Conservation (phyloP, 2,329 filamentous ascomycete species). For the Cladosporium sp. region DNA sequence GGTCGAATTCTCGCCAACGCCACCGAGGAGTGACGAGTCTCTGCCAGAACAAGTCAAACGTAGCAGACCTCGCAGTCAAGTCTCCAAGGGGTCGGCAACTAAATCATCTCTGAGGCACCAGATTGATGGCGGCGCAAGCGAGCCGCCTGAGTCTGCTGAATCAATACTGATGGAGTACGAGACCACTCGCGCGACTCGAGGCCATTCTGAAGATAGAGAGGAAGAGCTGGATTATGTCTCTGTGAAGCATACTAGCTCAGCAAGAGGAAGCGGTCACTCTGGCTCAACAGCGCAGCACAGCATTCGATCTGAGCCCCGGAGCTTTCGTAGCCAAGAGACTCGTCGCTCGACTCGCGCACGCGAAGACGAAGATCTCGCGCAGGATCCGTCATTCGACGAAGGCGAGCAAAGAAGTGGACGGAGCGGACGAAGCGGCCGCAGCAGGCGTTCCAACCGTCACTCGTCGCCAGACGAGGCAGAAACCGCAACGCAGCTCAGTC, state of each 20-base stretch:
- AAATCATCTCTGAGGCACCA: slow-evolving; percentile 10
- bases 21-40: slow-evolving; percentile 33
- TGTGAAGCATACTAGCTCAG: slow-evolving; percentile 13
- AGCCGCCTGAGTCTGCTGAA: slow-evolving; percentile 22
- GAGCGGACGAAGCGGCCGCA: neutral
- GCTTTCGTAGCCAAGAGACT: neutral
- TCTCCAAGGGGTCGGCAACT: neutral
- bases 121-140: slow-evolving; percentile 14
- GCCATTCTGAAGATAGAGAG: slow-evolving; percentile 18
- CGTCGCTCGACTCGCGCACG: neutral
- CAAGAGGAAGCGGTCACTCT: neutral
- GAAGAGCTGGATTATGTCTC: slow-evolving; percentile 18
- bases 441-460: neutral
- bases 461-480: slow-evolving; percentile 18
- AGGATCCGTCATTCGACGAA: slow-evolving; percentile 4
- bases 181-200: slow-evolving; percentile 18
- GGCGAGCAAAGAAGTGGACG: slow-evolving; percentile 11
- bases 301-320: slow-evolving; percentile 1
- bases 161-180: slow-evolving; percentile 28
- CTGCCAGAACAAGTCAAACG: slow-evolving; percentile 2
- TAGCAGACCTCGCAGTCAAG: neutral
- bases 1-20: slow-evolving; percentile 36
- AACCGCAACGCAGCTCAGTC: slow-evolving; percentile 19
- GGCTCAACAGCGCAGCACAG: neutral
- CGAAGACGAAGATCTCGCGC: neutral